Base-by-base conservation (phyloP, 768 basidiomycete genomes). In the Phlebiopsis gigantea region DNA sequence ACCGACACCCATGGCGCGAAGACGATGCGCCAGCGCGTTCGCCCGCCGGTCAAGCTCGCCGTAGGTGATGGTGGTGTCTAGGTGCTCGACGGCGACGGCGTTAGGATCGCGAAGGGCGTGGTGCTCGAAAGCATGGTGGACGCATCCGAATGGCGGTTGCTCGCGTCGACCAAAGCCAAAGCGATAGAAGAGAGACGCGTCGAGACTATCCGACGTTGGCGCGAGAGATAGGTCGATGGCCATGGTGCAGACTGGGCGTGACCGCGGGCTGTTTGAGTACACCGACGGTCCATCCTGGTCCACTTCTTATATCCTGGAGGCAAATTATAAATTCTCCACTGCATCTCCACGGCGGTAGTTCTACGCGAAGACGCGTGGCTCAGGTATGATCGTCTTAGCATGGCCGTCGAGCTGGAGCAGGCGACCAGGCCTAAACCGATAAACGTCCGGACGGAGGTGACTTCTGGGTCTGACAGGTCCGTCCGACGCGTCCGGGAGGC, bases 41-140 rank as follows among this genome's bases (percentile, higher is more conserved):
- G 79, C 76, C 42, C 65, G 72, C n/a, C 65, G 68, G 62, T 85
- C 76, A 30, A 85, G 73, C 45, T 81, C 74, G 26, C 65, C 66
- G 58, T 80, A 83, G 2, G 79, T 79, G 55, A 85, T 80, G 21
- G 66, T 68, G 30, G 76, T 65, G 22, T 71, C 71, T 47, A 75
- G 70, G 59, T 82, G 75, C 65, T 82, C 78, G 15, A 66, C 78
- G 21, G 82, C 82, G 30, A 78, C 65, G 17, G 69, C 66, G 50
- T 75, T 62, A 17, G 81, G 79, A 29, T 72, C 69, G 14, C 57
- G 56, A n/a, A 60, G 63, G 24, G 77, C 80, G 57, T 79, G 74
- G 54, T 68, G 68, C 50, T 76, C 75, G 64, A 85, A 83, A 19
- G 82, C 82, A 57, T 81, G 78, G 62, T 83, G 82, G 30, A 83